phyloP scores from a whole-genome alignment of 192 early-diverging fungal species.

The Phlyctochytrium planicorne region DNA sequence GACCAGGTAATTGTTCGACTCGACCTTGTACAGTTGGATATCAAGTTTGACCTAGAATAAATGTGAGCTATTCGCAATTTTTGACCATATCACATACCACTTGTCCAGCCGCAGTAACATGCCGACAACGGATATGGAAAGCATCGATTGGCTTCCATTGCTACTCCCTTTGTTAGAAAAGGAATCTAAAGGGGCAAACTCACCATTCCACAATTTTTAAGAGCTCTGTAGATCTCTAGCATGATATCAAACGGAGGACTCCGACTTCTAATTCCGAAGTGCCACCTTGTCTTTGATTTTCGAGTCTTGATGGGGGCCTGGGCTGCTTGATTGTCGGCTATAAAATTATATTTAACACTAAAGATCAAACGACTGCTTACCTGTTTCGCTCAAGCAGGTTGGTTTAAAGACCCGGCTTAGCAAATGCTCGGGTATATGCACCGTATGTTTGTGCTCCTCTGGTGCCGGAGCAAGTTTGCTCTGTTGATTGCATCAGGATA shows the following conservation, averaged over 20 bases:
- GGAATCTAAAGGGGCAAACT: background rate
- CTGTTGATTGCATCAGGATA: too few species aligned
- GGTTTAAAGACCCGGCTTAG: background rate
- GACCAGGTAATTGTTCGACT: slow-evolving; percentile 88
- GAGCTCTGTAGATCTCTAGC: slow-evolving; percentile 92
- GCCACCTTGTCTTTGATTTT: slow-evolving; percentile 83
- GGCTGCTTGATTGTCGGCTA: slow-evolving; percentile 13
- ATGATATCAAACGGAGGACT: slow-evolving; percentile 93
- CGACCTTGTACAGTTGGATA: slow-evolving; percentile 91
- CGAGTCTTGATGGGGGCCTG: slow-evolving; percentile 18
- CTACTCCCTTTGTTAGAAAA: slow-evolving; percentile 29
- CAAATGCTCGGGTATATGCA: background rate
- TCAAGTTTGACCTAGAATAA: slow-evolving; percentile 78
- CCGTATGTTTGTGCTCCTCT: background rate
- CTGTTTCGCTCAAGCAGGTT: background rate
- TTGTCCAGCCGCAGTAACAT: slow-evolving; percentile 26
- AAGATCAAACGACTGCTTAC: background rate
- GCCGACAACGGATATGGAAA: slow-evolving; percentile 65
- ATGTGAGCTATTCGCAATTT: background rate
- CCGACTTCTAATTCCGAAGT: slow-evolving; percentile 95
- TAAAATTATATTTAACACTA: background rate
- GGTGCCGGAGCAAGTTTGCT: background rate
- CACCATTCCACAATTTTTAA: slow-evolving; percentile 86
- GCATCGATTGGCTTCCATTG: slow-evolving; percentile 90
- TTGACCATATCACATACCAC: slow-evolving; percentile 9